phyloP scores from a whole-genome alignment of 139 green algal genomes.

The Tetradesmus obliquus region DNA sequence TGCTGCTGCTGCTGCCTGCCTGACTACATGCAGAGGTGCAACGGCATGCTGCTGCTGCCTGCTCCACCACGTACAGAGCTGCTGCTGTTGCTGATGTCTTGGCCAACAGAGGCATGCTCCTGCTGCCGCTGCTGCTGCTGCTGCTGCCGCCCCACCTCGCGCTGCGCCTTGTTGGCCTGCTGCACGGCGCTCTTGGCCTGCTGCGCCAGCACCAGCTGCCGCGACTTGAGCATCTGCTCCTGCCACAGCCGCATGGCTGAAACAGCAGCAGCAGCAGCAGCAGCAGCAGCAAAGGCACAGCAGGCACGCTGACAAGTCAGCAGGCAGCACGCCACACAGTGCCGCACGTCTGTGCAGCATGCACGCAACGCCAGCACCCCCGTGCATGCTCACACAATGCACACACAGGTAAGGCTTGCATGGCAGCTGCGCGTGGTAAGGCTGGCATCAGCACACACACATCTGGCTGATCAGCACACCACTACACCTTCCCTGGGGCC shows the following conservation, averaged over 20 bases:
- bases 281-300: not conserved
- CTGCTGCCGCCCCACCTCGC: slow-evolving; percentile 56
- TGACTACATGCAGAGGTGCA: too few relatives aligned
- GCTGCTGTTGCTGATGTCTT: too few relatives aligned
- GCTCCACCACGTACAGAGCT: too few relatives aligned
- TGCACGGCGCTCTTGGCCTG: slow-evolving; percentile 71
- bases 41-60: too few relatives aligned
- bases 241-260: slow-evolving; percentile 68
- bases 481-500: too few relatives aligned
- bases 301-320: not conserved
- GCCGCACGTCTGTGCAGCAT: too few relatives aligned
- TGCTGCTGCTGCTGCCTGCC: too few relatives aligned
- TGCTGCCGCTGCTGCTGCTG: not conserved
- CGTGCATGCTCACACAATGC: too few relatives aligned
- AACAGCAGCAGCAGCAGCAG: not conserved
- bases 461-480: not conserved
- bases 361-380: not conserved
- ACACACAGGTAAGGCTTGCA: too few relatives aligned
- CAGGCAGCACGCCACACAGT: too few relatives aligned
- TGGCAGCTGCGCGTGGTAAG: too few relatives aligned
- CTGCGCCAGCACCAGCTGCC: slow-evolving; percentile 80
- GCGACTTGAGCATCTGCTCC: slow-evolving; percentile 79
- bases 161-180: slow-evolving; percentile 77
- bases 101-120: too few relatives aligned
- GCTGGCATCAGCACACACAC: not conserved